Conservation (phyloP, 345 rosid genomes). For the Ceriops zippeliana region DNA sequence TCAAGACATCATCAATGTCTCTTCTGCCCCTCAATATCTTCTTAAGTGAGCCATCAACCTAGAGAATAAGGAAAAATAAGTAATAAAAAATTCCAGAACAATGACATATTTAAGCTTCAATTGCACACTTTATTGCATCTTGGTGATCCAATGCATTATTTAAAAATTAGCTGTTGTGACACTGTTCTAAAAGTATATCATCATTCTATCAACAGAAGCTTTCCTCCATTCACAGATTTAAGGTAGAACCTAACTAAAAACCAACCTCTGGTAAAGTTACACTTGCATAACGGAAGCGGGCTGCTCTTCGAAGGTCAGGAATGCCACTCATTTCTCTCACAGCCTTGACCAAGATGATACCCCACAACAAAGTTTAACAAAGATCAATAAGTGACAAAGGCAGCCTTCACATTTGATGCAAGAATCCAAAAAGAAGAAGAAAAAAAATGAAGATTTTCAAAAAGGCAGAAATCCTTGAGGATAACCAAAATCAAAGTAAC, state of each 20-base stretch:
- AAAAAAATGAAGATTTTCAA: conserved; percentile 3
- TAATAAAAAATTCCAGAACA: conserved; percentile 17
- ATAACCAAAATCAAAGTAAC: conserved; percentile 4
- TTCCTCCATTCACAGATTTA: background rate
- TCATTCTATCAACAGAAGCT: background rate
- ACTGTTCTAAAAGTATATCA: conserved; percentile 13
- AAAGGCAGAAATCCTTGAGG: conserved; percentile 1
- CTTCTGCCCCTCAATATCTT: conserved; percentile 64
- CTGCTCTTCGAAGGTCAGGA: conserved; percentile 83
- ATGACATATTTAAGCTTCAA: conserved; percentile 2
- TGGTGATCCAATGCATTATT: conserved; percentile 10
- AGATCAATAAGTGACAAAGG: background rate
- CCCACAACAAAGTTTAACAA: conserved; percentile 17
- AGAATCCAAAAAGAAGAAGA: background rate
- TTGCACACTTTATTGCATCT: background rate
- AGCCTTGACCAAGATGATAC: conserved; percentile 40
- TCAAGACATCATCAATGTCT: conserved; percentile 64
- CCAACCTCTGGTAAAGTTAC: conserved; percentile 76
- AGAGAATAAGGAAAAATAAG: conserved; percentile 24
- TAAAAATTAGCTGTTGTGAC: conserved; percentile 9
- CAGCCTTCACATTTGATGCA: background rate
- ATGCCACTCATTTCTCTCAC: conserved; percentile 84
- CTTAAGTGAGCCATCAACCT: conserved; percentile 60
- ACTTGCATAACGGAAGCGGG: conserved; percentile 82
- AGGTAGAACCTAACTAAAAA: conserved; percentile 23